A percentile compares a stretch with the other conserved stretches of the same genome.
These are phyloP conservation scores for Solanum corneliomulleri DNA, from an alignment of 257 asterid genomes.

Conservation along the genomic window DNA sequence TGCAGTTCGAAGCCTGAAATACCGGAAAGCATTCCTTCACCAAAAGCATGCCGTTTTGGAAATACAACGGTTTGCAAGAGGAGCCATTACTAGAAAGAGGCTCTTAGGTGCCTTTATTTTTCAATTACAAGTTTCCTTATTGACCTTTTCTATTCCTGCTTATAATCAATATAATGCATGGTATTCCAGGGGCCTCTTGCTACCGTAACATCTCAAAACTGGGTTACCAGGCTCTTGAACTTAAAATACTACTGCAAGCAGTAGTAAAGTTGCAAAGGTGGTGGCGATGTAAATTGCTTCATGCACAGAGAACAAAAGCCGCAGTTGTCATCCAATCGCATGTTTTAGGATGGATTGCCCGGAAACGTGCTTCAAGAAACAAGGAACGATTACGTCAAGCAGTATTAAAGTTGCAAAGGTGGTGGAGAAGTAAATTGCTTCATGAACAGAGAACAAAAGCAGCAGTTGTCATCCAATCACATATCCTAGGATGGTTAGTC, in stretches of 20 bases:
- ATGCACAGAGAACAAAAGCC: constrained; percentile 27
- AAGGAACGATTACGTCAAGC: constrained; percentile 14
- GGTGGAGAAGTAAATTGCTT: constrained; percentile 59
- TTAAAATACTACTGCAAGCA: constrained; percentile 32
- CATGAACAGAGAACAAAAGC: constrained; percentile 25
- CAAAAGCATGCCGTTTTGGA: constrained; percentile 41
- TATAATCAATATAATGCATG: neutral
- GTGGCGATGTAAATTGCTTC: constrained; percentile 51
- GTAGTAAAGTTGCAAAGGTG: constrained; percentile 66
- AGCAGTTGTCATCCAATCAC: constrained; percentile 58
- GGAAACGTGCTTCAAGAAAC: constrained; percentile 29
- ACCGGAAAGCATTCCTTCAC: constrained; percentile 21
- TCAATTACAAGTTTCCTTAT: neutral
- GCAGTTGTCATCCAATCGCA: constrained; percentile 59
- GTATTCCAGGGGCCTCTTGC: constrained; percentile 38
- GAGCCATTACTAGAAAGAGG: constrained; percentile 54
- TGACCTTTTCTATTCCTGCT: neutral
- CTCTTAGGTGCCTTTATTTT: constrained; percentile 33
- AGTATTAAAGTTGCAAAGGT: constrained; percentile 62
- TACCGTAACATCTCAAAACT: constrained; percentile 12
- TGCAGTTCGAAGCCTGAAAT: constrained; percentile 41
- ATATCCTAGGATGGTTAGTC: constrained; percentile 54
- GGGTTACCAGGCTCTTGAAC: constrained; percentile 23
- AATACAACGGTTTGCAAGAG: constrained; percentile 63
- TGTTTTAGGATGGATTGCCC: constrained; percentile 52